These are phyloP conservation scores for Thoreauomyces humboldtii DNA, from an alignment of 192 early-diverging fungal species.

Conservation along the genomic window DNA sequence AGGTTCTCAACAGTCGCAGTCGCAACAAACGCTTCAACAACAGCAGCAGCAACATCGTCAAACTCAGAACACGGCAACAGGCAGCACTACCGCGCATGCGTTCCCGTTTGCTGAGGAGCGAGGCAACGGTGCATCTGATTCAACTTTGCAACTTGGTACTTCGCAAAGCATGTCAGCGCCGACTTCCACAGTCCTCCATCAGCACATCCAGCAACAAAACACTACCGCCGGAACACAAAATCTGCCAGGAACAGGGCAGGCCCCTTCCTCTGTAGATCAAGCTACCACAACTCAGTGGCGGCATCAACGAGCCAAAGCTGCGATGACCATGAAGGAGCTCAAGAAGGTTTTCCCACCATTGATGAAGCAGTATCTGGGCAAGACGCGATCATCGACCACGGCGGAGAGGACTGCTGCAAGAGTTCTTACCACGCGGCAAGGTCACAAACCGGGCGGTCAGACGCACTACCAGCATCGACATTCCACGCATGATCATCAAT, in stretches of 20 bases:
- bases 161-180: no score
- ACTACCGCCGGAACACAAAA: no score
- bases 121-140: not conserved
- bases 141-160: not conserved
- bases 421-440: no score
- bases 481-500: no score
- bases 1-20: no score
- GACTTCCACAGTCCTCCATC: no score
- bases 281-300: constrained; percentile 27
- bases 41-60: no score
- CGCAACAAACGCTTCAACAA: no score
- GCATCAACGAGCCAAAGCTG: constrained; percentile 31
- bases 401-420: no score
- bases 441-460: no score
- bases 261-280: not conserved
- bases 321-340: constrained; percentile 40
- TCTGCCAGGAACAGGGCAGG: not conserved
- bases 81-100: not conserved
- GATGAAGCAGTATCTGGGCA: constrained; percentile 24
- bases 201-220: not conserved
- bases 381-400: not conserved
- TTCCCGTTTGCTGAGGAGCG: constrained; percentile 3
- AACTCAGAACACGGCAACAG: not conserved
- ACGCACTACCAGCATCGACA: no score
- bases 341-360: constrained; percentile 39